Evolutionary conservation across 2,329 filamentous ascomycete species (phyloP), one percentile per base, ranked within the genome.

Genomic region (Penicillium brasilianum): DNA sequence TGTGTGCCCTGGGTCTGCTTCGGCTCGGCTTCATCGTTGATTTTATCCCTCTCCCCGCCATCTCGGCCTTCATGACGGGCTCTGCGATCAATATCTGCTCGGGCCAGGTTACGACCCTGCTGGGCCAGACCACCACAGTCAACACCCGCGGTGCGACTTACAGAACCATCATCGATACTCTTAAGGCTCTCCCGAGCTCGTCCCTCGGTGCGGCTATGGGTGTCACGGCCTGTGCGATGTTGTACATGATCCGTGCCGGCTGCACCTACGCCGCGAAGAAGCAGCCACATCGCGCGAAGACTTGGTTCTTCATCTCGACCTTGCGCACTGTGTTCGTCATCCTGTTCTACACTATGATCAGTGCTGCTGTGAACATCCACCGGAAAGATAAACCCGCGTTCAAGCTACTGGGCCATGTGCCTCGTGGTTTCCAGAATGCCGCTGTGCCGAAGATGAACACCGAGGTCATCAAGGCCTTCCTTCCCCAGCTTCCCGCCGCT

Each of bases 31-130:
- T 93, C 87, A 88, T 98, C 54, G 93, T 97, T 51, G 93, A 98
- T 67, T 86, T 97, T 71, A 97, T 98, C 70, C 91, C 95, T 1
- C 86, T 97, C 58, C 89, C 92, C 1, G 91, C 93, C 0, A 91
- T 98, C 57, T 93, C 91, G 0, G 93, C 95, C 2, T 98, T 97
- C 81, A 97, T 98, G 91, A 98, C 95, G 0, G 94, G 94, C 2
- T 97, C 94, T 5, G 93, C 94, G 57, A 85, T 99, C 76, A 96
- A 87, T 70, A 98, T 99, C 72, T 88, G 87, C 16, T 85, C 87
- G 25, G 93, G 95, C 36, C 95, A 99, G 76, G 83, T 97, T 5
- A 90, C 91, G 1, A 84, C 85, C 2, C 80, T 98, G 76, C 85
- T 99, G 80, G 95, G 95, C 7, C 88, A 97, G 72, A 83, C 83